Evolutionary conservation across 108 stramenopile species (phyloP).

Genomic region (Nitzschia palea): DNA sequence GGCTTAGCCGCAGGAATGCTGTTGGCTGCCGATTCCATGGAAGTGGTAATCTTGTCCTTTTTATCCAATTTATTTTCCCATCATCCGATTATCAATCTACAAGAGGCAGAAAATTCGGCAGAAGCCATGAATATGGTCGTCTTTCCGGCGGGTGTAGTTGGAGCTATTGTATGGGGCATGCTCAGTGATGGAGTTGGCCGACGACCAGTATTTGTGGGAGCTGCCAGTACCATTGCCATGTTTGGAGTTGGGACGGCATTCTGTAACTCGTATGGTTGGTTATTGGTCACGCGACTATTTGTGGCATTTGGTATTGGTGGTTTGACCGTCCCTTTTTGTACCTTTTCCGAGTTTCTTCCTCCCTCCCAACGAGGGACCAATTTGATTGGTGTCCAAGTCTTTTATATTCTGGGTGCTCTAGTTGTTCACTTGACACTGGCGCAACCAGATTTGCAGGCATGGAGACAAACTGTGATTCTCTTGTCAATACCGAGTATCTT

Average conservation of each 20-base stretch:
- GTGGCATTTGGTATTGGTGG: slow-evolving; percentile 78
- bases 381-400: slow-evolving; percentile 51
- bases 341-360: slow-evolving; percentile 64
- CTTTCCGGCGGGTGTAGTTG: slow-evolving; percentile 52
- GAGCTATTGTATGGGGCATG: slow-evolving; percentile 48
- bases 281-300: slow-evolving; percentile 49
- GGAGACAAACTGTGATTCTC: slow-evolving; percentile 49
- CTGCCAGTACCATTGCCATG: slow-evolving; percentile 37
- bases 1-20: slow-evolving; percentile 54
- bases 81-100: background rate
- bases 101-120: background rate
- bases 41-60: slow-evolving; percentile 33
- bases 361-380: slow-evolving; percentile 31
- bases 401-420: slow-evolving; percentile 64
- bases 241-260: slow-evolving; percentile 56
- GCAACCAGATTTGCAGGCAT: slow-evolving; percentile 16
- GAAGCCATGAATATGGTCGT: slow-evolving; percentile 38
- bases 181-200: slow-evolving; percentile 55
- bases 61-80: slow-evolving; percentile 18
- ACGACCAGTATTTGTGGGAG: slow-evolving; percentile 35
- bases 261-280: slow-evolving; percentile 24
- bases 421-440: slow-evolving; percentile 50
- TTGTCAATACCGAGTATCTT: slow-evolving; percentile 59
- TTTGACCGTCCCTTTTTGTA: slow-evolving; percentile 60
- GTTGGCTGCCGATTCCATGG: slow-evolving; percentile 44